Evolutionary conservation across 208 protist genomes (phyloP).

Genomic region (Acanthamoeba healyi): DNA sequence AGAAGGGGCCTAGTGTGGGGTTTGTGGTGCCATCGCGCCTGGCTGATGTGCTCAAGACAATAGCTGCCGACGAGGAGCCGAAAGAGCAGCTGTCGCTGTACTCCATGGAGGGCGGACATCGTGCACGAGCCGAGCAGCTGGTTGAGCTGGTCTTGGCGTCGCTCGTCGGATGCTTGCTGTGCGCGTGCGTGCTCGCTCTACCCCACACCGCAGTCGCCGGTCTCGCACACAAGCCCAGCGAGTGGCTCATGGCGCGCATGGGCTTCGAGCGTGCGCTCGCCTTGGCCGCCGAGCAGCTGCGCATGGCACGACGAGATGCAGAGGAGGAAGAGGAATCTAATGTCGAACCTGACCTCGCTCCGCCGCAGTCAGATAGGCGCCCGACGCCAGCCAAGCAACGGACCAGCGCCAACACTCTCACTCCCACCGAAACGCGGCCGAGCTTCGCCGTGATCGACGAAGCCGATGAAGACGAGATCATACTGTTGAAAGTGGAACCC

Average conservation of each 20-base stretch:
- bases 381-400: too few species aligned
- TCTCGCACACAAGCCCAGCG: not conserved
- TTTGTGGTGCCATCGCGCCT: not conserved
- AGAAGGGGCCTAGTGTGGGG: not conserved
- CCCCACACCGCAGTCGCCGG: not conserved
- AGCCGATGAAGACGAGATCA: not conserved
- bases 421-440: too few species aligned
- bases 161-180: constrained; percentile 21
- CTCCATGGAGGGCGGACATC: too few species aligned
- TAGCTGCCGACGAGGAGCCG: not conserved
- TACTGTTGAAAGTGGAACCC: not conserved
- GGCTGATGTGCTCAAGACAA: not conserved
- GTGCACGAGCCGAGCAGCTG: not conserved
- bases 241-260: not conserved
- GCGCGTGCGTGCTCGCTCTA: not conserved
- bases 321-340: not conserved
- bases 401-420: too few species aligned
- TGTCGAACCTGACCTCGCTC: not conserved
- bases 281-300: not conserved
- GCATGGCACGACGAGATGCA: not conserved
- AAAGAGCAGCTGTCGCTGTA: not conserved
- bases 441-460: too few species aligned
- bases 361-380: too few species aligned
- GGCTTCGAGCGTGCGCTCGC: not conserved
- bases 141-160: not conserved